phyloP scores from a whole-genome alignment of 2,329 filamentous ascomycete genomes.

The Ascochyta rabiei region DNA sequence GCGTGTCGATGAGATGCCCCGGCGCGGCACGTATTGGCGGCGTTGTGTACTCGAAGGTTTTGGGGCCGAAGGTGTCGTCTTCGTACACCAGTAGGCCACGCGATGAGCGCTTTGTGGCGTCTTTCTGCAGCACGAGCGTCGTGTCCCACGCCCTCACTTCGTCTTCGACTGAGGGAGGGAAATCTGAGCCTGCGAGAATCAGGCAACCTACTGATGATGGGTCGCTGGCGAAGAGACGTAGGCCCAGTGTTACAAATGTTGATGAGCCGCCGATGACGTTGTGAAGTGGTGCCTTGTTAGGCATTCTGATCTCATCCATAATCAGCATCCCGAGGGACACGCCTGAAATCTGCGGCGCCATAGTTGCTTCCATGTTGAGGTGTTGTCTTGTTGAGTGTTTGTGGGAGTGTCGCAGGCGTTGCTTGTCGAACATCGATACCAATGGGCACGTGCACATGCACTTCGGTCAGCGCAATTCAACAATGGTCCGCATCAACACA shows the following conservation, averaged over 20 bases:
- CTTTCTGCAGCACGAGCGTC: constrained; percentile 17
- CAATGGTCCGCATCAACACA: background rate
- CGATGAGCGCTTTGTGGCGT: constrained; percentile 7
- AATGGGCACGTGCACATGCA: background rate
- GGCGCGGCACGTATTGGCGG: constrained; percentile 20
- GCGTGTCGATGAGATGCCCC: constrained; percentile 13
- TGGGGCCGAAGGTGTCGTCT: constrained; percentile 31
- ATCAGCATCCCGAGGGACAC: constrained; percentile 33
- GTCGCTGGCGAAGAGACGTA: constrained; percentile 17
- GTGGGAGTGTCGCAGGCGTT: background rate
- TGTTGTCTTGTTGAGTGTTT: background rate
- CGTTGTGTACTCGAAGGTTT: constrained; percentile 26
- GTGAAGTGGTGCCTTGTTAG: constrained; percentile 13
- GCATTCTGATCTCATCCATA: constrained; percentile 30
- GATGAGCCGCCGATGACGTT: constrained; percentile 29
- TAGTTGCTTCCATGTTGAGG: background rate
- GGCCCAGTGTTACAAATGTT: constrained; percentile 21
- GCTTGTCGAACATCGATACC: background rate
- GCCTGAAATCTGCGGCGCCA: background rate
- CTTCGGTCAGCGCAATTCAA: background rate
- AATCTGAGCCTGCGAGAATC: constrained; percentile 27
- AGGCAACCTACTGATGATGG: constrained; percentile 22
- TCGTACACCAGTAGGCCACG: constrained; percentile 27
- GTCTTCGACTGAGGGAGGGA: constrained; percentile 12
- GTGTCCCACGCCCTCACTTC: constrained; percentile 15